Base-by-base conservation (phyloP, 2,329 filamentous ascomycete species). In the Plenodomus biglobosus region DNA sequence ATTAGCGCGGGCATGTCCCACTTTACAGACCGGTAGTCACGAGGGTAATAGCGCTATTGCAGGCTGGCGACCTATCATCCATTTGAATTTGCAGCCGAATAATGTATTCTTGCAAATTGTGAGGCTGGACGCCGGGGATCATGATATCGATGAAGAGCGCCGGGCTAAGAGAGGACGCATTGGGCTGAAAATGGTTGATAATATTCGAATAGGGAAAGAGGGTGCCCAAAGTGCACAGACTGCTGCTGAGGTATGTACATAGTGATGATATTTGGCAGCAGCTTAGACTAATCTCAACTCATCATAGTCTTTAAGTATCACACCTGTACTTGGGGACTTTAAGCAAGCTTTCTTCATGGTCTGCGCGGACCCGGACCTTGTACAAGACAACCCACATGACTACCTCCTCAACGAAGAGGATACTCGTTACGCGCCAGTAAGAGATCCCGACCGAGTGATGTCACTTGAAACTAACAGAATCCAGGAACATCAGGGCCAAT, bases 401-500 rank as follows among this genome's bases (percentile, higher is more conserved):
- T 39, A 44, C 24, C 19, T 39, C 17, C n/a, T 32, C 17, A 21
- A 34, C 11, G 21, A 10, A 2, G 18, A 3, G n/a, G 36, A 39
- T 19, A 16, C 16, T 16, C 19, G 24, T 16, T 21, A 16, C 17
- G 30, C 42, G 13, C 42, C 42, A 8, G 42, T 44, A 8, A 39
- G 35, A 21, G 16, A 22, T 30, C 30, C 24, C 22, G 8, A 41
- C 17, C 39, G 11, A 24, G n/a, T 27, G 32, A 6, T 16, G 32
- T 16, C 19, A 20, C n/a, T 27, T 13, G 20, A 35, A 10, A 15
- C 18, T 32, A 8, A 44, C 17, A 17, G 18, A 18, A n/a, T n/a
- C 5, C 22, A 44, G 36, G 42, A 39, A 44, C 42, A 27, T n/a
- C 42, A 44, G n/a, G 42, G 16, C 20, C 21, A 27, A 27, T 20